phyloP scores from a whole-genome alignment of 2,329 filamentous ascomycete genomes.

The Fusarium nygamai region DNA sequence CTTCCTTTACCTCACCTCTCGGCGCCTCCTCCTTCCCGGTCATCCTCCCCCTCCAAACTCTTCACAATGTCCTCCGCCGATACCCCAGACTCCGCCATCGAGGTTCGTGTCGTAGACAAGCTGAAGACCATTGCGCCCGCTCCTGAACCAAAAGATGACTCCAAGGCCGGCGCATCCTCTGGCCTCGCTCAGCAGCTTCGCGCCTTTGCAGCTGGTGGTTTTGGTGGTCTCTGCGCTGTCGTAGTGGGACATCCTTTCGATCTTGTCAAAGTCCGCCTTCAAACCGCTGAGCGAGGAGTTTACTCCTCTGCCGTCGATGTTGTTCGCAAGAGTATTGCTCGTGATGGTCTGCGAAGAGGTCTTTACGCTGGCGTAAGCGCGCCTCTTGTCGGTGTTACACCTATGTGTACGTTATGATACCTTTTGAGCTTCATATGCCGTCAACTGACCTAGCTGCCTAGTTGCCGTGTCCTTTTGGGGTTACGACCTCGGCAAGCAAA shows the following conservation, averaged over 20 bases:
- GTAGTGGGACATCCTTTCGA: constrained; percentile 97
- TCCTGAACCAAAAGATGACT: constrained; percentile 54
- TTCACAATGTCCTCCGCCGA: constrained; percentile 41
- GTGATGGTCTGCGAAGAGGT: constrained; percentile 82
- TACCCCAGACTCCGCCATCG: constrained; percentile 39
- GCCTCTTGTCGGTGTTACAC: constrained; percentile 93
- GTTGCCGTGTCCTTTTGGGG: constrained; percentile 82
- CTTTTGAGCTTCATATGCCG: not conserved
- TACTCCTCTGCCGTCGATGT: constrained; percentile 93
- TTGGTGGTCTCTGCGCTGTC: constrained; percentile 93
- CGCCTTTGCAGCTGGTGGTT: constrained; percentile 88
- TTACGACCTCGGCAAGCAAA: constrained; percentile 92
- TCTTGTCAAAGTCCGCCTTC: constrained; percentile 95
- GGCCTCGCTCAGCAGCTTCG: constrained; percentile 68
- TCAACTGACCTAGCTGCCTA: constrained; percentile 44
- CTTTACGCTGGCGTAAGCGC: constrained; percentile 97
- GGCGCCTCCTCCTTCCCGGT: not conserved
- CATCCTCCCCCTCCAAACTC: not conserved
- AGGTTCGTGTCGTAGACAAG: constrained; percentile 53
- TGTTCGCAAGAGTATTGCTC: constrained; percentile 85
- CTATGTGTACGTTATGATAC: constrained; percentile 83
- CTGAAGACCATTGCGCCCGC: constrained; percentile 58
- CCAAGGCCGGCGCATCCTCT: constrained; percentile 51
- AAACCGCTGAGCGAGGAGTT: constrained; percentile 93
- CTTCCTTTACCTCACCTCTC: not conserved